phyloP scores from a whole-genome alignment of 129 eudicot genomes.

The Saposhnikovia divaricata region DNA sequence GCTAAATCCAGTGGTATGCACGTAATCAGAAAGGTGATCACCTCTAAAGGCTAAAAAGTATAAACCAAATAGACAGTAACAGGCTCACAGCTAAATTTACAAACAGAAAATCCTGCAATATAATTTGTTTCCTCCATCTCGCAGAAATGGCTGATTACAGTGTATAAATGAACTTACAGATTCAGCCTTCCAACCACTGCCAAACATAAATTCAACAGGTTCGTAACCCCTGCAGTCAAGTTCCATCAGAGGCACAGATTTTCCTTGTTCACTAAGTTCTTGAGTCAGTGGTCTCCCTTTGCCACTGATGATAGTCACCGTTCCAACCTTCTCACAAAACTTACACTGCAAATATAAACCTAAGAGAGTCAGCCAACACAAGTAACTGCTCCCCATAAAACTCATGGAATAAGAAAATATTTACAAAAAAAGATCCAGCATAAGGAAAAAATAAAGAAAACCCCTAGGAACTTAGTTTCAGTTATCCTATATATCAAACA shows the following conservation, averaged over 20 bases:
- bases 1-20: no score
- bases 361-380: background rate
- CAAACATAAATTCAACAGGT: slow-evolving; percentile 69
- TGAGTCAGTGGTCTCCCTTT: slow-evolving; percentile 54
- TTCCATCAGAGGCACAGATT: slow-evolving; percentile 53
- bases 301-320: slow-evolving; percentile 56
- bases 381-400: background rate
- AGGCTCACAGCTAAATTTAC: no score
- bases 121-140: background rate
- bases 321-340: slow-evolving; percentile 81
- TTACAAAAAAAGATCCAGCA: slow-evolving; percentile 5
- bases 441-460: background rate
- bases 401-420: background rate
- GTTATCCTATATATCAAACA: background rate
- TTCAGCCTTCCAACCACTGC: slow-evolving; percentile 69
- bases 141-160: background rate
- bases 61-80: no score
- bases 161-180: slow-evolving; percentile 48
- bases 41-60: no score
- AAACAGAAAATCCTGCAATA: background rate
- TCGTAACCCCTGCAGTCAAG: slow-evolving; percentile 87
- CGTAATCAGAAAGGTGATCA: no score
- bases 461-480: background rate
- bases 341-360: slow-evolving; percentile 56
- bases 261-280: slow-evolving; percentile 36